Conservation (phyloP, 257 asterid genomes). For the Fraxinus anomala region DNA sequence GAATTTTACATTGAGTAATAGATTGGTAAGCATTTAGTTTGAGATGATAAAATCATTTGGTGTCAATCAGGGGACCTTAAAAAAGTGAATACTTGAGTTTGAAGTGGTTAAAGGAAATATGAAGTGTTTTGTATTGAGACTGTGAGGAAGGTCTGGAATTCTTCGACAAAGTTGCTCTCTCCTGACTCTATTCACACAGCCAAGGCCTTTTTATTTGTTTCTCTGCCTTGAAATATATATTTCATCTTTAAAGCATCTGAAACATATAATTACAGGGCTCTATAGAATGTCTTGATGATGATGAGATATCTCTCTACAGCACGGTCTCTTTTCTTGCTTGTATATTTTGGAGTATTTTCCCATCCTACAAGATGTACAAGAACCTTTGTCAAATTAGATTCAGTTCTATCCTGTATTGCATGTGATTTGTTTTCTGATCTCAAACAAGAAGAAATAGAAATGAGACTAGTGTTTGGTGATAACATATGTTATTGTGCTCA, state of each 20-base stretch:
- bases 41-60: background rate
- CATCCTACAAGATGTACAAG: background rate
- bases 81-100: background rate
- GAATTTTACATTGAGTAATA: background rate
- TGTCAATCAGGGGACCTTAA: background rate
- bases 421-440: background rate
- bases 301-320: background rate
- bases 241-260: background rate
- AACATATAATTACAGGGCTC: background rate
- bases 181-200: background rate
- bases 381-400: background rate
- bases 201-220: background rate
- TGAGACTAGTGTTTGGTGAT: background rate
- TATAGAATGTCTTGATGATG: background rate
- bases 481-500: background rate
- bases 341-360: background rate
- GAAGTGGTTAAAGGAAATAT: background rate
- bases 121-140: background rate
- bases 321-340: background rate
- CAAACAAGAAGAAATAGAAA: slow-evolving; percentile 1
- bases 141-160: background rate
- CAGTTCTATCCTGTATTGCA: background rate
- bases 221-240: background rate
- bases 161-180: background rate
- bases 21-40: background rate